Conservation (phyloP, 2,329 filamentous ascomycete species). For the Cytospora schulzeri region DNA sequence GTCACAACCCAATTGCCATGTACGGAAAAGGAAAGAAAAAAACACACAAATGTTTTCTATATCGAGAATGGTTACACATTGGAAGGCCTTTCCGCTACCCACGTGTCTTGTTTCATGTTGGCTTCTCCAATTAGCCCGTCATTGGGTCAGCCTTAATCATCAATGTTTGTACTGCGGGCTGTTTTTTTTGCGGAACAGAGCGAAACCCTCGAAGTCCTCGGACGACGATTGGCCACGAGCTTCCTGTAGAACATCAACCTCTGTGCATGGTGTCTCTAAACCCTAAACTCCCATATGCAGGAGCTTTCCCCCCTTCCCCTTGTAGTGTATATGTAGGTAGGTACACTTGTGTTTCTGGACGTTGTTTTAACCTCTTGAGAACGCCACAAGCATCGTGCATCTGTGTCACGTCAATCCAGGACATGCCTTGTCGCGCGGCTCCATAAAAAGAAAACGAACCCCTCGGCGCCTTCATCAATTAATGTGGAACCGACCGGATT, state of each 20-base stretch:
- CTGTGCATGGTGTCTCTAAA: too few relatives aligned
- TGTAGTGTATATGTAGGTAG: not conserved
- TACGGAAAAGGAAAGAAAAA: too few relatives aligned
- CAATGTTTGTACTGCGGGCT: not conserved
- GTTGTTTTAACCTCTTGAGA: not conserved
- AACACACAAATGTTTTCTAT: not conserved
- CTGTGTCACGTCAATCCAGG: slow-evolving; percentile 2
- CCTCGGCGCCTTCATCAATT: not conserved
- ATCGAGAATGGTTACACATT: not conserved
- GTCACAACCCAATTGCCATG: slow-evolving; percentile 5
- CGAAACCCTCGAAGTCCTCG: too few relatives aligned
- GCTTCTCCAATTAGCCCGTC: not conserved
- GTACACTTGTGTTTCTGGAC: not conserved
- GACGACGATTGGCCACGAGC: too few relatives aligned
- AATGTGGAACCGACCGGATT: not conserved
- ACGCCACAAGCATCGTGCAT: not conserved
- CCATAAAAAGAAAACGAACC: slow-evolving; percentile 2
- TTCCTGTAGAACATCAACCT: slow-evolving; percentile 3
- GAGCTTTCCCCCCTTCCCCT: slow-evolving; percentile 1
- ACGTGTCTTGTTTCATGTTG: slow-evolving; percentile 18
- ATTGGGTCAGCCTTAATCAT: slow-evolving; percentile 1
- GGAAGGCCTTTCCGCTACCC: slow-evolving; percentile 2
- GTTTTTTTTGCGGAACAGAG: too few relatives aligned
- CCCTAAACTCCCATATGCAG: too few relatives aligned
- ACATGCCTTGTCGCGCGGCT: slow-evolving; percentile 23